A percentile compares a stretch with the other conserved stretches of the same genome.
Conservation (phyloP, 768 basidiomycete species). For the Phlebiopsis flavidoalba region DNA sequence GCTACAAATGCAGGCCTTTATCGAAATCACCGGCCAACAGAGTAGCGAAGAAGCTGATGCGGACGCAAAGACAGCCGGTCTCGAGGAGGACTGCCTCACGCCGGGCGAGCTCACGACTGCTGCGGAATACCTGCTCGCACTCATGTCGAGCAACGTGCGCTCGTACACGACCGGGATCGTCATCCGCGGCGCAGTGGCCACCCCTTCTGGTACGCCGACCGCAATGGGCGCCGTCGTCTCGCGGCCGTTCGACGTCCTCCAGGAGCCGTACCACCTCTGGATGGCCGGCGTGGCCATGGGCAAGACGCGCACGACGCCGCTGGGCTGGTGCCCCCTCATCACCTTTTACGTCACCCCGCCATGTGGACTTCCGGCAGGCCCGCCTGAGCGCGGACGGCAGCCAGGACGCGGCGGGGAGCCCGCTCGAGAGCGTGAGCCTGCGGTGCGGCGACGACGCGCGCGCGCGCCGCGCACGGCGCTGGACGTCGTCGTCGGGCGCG, state of each 20-base stretch:
- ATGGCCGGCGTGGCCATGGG: not conserved
- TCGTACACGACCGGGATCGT: conserved; percentile 1
- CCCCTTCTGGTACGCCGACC: not conserved
- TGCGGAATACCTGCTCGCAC: not conserved
- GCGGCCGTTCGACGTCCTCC: not conserved
- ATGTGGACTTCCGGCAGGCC: not conserved
- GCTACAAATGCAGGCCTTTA: not conserved
- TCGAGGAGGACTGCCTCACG: not conserved
- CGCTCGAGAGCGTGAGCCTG: not conserved
- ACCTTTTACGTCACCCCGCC: not conserved
- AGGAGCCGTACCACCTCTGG: conserved; percentile 2
- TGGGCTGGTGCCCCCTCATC: conserved; percentile 1
- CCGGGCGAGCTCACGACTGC: not conserved
- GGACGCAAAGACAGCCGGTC: not conserved
- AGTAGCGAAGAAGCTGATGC: not conserved
- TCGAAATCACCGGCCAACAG: not conserved
- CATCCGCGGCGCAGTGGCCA: not conserved
- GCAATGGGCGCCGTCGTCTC: conserved; percentile 6
- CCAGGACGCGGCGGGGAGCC: not conserved
- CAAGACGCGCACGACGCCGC: not conserved
- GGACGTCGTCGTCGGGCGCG: not conserved
- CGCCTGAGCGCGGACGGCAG: not conserved
- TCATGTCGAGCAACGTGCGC: conserved; percentile 2
- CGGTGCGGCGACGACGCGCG: not conserved
- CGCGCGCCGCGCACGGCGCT: not conserved